Conservation (phyloP, 1,284 basidiomycete genomes). For the Baeospora myosura region DNA sequence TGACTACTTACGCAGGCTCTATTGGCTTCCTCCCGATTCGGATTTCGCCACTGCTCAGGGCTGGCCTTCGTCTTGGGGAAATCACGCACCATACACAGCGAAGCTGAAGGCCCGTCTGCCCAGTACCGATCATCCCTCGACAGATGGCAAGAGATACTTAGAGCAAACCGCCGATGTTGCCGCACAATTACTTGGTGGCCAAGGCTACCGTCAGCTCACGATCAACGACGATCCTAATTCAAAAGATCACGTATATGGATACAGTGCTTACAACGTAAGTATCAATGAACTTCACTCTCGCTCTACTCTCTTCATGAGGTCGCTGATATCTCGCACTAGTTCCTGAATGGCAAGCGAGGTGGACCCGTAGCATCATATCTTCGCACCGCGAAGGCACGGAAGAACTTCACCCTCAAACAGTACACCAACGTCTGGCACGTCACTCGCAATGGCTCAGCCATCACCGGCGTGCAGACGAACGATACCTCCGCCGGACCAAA, state of each 20-base stretch:
- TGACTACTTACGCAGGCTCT: conserved; percentile 32
- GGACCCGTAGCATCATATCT: conserved; percentile 57
- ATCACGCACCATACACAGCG: conserved; percentile 42
- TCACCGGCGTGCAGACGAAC: conserved; percentile 57
- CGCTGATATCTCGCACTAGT: conserved; percentile 26
- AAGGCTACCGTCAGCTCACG: conserved; percentile 44
- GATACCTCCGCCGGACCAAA: conserved; percentile 46
- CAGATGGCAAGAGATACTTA: conserved; percentile 55
- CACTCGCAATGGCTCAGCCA: conserved; percentile 48
- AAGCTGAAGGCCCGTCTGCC: conserved; percentile 46
- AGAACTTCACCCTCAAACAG: conserved; percentile 45
- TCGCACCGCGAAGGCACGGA: conserved; percentile 44
- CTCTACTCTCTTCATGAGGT: background rate
- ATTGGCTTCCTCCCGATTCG: conserved; percentile 45
- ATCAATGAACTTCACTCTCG: too few species aligned
- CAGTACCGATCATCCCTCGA: conserved; percentile 50
- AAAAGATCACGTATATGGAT: conserved; percentile 58
- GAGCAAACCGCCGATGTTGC: conserved; percentile 42
- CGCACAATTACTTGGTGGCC: conserved; percentile 32
- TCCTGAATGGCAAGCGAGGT: conserved; percentile 49
- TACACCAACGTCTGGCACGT: conserved; percentile 46
- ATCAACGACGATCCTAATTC: conserved; percentile 49
- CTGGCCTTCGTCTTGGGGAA: conserved; percentile 50
- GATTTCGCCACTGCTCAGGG: conserved; percentile 48
- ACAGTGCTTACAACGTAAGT: conserved; percentile 47